Evolutionary conservation across 495 filamentous ascomycete species (phyloP).

Genomic region (Lepraria neglecta): DNA sequence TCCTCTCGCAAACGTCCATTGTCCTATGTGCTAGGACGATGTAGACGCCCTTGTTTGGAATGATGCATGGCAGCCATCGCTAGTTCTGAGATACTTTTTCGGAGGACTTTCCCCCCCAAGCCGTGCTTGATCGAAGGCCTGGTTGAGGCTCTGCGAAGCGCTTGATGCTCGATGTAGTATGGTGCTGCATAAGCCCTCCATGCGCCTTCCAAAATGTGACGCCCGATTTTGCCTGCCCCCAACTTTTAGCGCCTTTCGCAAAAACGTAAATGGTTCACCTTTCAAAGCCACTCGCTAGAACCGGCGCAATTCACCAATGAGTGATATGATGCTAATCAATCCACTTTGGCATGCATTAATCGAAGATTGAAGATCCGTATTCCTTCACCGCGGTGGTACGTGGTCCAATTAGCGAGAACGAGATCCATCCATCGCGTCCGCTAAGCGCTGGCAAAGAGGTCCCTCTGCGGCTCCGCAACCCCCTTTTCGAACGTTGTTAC

Average conservation of each 20-base stretch:
- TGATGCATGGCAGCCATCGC: not conserved
- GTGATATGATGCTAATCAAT: slow-evolving; percentile 3
- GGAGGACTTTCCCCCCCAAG: not conserved
- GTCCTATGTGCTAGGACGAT: not conserved
- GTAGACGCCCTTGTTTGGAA: not conserved
- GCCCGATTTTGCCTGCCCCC: slow-evolving; percentile 5
- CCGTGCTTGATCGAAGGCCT: slow-evolving; percentile 10
- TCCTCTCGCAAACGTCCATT: not conserved
- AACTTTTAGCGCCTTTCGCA: not conserved
- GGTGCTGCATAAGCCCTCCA: not conserved
- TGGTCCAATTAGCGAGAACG: not conserved
- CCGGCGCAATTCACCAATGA: not conserved
- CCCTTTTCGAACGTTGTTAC: too few species aligned
- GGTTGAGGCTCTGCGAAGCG: slow-evolving; percentile 7
- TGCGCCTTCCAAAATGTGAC: not conserved
- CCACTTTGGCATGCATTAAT: not conserved
- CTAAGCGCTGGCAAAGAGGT: too few species aligned
- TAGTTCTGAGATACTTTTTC: not conserved
- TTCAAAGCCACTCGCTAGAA: slow-evolving; percentile 6
- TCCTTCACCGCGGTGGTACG: not conserved
- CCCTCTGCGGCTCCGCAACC: too few species aligned
- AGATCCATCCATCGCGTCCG: too few species aligned
- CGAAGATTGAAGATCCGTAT: not conserved
- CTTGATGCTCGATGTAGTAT: slow-evolving; percentile 2
- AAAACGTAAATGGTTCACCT: not conserved